These are phyloP conservation scores for Epichloe uncinata DNA, from an alignment of 2,329 filamentous ascomycete genomes.

Conservation along the genomic window DNA sequence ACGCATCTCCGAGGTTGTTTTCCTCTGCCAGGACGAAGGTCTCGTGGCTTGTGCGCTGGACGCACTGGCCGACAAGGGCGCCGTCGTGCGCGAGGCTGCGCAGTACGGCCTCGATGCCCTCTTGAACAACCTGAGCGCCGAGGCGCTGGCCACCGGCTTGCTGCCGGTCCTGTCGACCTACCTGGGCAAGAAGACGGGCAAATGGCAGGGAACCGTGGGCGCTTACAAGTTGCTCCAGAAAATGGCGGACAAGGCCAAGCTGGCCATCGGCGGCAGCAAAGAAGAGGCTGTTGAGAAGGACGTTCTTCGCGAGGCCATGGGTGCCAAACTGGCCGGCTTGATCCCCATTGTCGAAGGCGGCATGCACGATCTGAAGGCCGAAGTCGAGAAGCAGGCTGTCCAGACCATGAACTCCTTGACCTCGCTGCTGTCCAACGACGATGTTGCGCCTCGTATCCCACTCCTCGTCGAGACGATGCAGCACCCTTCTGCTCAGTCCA, in stretches of 20 bases:
- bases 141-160: constrained; percentile 71
- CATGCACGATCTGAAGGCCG: constrained; percentile 92
- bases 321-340: constrained; percentile 68
- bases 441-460: constrained; percentile 83
- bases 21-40: constrained; percentile 69
- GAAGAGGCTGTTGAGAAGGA: constrained; percentile 84
- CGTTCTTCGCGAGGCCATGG: constrained; percentile 79
- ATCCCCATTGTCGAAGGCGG: constrained; percentile 85
- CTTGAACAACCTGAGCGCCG: constrained; percentile 64
- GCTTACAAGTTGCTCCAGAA: constrained; percentile 69
- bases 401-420: constrained; percentile 87
- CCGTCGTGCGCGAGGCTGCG: constrained; percentile 78
- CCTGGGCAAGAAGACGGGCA: constrained; percentile 70
- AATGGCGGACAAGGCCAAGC: constrained; percentile 91
- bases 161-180: constrained; percentile 65
- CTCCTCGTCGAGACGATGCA: constrained; percentile 92
- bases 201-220: constrained; percentile 93
- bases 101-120: constrained; percentile 89
- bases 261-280: constrained; percentile 61
- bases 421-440: constrained; percentile 86
- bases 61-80: constrained; percentile 76
- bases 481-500: constrained; percentile 73
- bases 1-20: constrained; percentile 64
- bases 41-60: constrained; percentile 66
- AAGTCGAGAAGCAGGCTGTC: constrained; percentile 79